A percentile compares a stretch with the other conserved stretches of the same genome.
Conservation (phyloP, 352 stramenopile genomes). For the Globisporangium mamillatum region DNA sequence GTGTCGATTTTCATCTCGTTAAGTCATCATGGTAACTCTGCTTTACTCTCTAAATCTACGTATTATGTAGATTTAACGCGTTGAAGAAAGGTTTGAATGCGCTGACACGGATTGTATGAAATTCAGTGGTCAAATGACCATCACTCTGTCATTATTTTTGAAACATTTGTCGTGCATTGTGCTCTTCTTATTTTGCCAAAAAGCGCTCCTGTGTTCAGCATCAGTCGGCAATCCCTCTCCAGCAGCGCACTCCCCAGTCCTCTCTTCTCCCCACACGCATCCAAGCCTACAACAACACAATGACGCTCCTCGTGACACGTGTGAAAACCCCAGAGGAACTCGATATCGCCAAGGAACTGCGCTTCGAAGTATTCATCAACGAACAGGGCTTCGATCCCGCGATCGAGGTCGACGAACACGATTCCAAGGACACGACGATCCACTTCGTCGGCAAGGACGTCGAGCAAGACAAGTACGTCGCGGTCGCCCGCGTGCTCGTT, state of each 20-base stretch:
- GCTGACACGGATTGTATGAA: not conserved
- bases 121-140: not conserved
- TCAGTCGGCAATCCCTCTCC: not conserved
- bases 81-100: not conserved
- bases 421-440: constrained; percentile 38
- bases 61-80: not conserved
- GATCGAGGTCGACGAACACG: constrained; percentile 47
- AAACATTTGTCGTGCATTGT: not conserved
- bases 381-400: constrained; percentile 41
- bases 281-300: constrained; percentile 8
- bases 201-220: constrained; percentile 1
- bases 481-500: constrained; percentile 43
- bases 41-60: not conserved
- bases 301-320: constrained; percentile 36
- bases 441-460: constrained; percentile 54
- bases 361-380: constrained; percentile 49
- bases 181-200: not conserved
- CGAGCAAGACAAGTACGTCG: constrained; percentile 50
- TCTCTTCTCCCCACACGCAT: not conserved
- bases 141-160: not conserved
- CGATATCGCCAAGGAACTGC: constrained; percentile 39
- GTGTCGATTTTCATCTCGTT: not conserved
- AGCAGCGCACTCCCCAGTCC: not conserved
- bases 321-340: constrained; percentile 40
- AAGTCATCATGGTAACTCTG: not conserved